A percentile compares a stretch with the other conserved stretches of the same genome.
These are phyloP conservation scores for Trichothecium roseum DNA, from an alignment of 2,329 filamentous ascomycete genomes.

Conservation along the genomic window DNA sequence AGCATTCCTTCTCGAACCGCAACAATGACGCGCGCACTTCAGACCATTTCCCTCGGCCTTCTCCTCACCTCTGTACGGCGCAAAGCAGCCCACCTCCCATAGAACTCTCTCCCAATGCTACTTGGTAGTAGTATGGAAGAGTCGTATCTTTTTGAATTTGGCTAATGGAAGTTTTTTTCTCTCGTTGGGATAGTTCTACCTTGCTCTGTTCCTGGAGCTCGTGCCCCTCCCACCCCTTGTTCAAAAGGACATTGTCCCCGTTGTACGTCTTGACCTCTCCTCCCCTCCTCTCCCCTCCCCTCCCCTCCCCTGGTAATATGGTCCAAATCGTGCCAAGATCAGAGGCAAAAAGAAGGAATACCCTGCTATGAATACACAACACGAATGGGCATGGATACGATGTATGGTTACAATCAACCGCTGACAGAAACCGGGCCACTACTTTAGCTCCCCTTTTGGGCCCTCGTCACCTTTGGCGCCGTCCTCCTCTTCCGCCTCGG, in stretches of 20 bases:
- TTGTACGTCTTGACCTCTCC: too few relatives aligned
- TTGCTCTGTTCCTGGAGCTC: constrained; percentile 74
- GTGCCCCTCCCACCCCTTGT: constrained; percentile 69
- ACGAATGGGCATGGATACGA: background rate
- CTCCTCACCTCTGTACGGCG: constrained; percentile 72
- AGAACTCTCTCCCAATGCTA: too few relatives aligned
- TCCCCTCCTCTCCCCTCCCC: background rate
- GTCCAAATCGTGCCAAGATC: background rate
- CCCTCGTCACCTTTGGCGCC: constrained; percentile 79
- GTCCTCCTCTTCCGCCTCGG: constrained; percentile 88
- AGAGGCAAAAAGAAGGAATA: too few relatives aligned
- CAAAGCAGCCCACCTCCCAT: constrained; percentile 1
- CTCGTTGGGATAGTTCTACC: constrained; percentile 72
- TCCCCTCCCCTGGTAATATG: background rate
- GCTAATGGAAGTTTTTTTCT: too few relatives aligned
- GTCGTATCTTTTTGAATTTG: too few relatives aligned
- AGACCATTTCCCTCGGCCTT: constrained; percentile 81
- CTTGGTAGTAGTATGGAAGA: too few relatives aligned
- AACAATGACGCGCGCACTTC: constrained; percentile 86
- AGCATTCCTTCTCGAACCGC: background rate
- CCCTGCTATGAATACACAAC: background rate
- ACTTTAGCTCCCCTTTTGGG: constrained; percentile 97
- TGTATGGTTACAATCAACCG: constrained; percentile 1
- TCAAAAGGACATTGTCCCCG: constrained; percentile 77
- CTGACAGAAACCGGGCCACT: too few relatives aligned